These are phyloP conservation scores for Nemania diffusa DNA, from an alignment of 2,329 filamentous ascomycete genomes.

Conservation along the genomic window DNA sequence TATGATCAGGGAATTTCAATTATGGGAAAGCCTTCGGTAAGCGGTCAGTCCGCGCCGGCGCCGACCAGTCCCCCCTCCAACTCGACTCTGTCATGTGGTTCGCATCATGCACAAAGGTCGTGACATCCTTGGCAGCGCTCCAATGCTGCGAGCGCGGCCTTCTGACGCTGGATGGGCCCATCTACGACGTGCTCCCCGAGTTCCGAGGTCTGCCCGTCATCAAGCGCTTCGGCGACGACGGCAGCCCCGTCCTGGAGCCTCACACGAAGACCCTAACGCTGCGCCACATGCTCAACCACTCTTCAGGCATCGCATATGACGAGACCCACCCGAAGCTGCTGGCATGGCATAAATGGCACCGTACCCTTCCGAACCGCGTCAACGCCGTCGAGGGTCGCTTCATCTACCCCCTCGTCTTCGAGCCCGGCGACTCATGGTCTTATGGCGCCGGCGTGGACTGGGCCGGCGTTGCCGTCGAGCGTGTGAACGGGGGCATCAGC, in stretches of 20 bases:
- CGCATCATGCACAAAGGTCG: conserved; percentile 49
- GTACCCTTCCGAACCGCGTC: conserved; percentile 39
- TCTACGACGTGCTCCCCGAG: conserved; percentile 55
- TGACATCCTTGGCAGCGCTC: conserved; percentile 56
- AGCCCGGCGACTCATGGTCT: conserved; percentile 57
- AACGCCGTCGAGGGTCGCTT: conserved; percentile 46
- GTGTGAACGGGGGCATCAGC: conserved; percentile 29
- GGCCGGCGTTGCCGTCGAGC: conserved; percentile 47
- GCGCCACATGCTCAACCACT: conserved; percentile 36
- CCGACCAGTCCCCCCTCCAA: conserved; percentile 34
- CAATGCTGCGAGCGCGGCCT: conserved; percentile 58
- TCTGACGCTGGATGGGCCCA: conserved; percentile 54
- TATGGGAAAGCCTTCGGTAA: conserved; percentile 40
- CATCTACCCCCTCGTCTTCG: conserved; percentile 53
- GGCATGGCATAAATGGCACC: conserved; percentile 43
- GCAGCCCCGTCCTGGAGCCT: conserved; percentile 32
- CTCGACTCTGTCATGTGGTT: conserved; percentile 45
- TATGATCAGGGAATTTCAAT: conserved; percentile 29
- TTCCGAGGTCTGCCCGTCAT: conserved; percentile 44
- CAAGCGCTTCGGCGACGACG: conserved; percentile 32
- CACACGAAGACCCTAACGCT: conserved; percentile 34
- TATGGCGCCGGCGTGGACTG: conserved; percentile 58
- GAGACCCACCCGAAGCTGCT: conserved; percentile 43
- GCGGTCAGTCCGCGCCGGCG: conserved; percentile 37
- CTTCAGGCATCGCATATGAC: conserved; percentile 49